Evolutionary conservation across 140 eudicot genomes (phyloP).

Genomic region (Oenanthe javanica): DNA sequence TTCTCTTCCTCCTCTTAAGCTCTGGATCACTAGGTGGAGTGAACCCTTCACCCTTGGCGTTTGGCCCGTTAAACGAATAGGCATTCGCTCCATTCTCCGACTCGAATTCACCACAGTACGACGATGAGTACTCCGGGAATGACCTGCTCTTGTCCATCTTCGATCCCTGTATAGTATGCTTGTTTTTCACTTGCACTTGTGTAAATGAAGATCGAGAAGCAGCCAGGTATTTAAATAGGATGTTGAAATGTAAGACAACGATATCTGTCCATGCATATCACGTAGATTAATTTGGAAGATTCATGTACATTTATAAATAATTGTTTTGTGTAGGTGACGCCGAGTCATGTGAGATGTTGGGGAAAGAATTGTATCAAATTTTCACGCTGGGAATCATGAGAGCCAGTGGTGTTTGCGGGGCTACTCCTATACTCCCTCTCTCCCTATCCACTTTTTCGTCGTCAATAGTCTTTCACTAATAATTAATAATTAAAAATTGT

Average conservation of each 20-base stretch:
- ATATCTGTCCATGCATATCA: not conserved
- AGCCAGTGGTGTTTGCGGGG: constrained; percentile 7
- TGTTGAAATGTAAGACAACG: not conserved
- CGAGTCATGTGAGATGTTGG: constrained; percentile 8
- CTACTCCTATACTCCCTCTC: not conserved
- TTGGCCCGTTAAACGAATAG: constrained; percentile 57
- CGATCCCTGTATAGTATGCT: not conserved
- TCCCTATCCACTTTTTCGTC: too few relatives aligned
- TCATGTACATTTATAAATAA: not conserved
- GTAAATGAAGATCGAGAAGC: not conserved
- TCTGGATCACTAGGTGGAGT: constrained; percentile 38
- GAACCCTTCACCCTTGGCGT: constrained; percentile 18
- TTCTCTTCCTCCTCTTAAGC: constrained; percentile 65
- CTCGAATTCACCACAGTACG: too few relatives aligned
- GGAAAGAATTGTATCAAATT: not conserved
- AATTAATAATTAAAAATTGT: too few relatives aligned
- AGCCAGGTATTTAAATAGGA: not conserved
- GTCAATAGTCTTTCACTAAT: too few relatives aligned
- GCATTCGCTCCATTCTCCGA: constrained; percentile 23
- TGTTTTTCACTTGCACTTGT: too few relatives aligned
- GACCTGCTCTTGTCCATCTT: constrained; percentile 72
- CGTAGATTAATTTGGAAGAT: not conserved
- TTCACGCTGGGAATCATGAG: constrained; percentile 11
- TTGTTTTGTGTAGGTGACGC: not conserved
- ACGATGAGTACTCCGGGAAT: constrained; percentile 51